These are phyloP conservation scores for Podaxis sp. DNA, from an alignment of 768 basidiomycete genomes.

Conservation along the genomic window DNA sequence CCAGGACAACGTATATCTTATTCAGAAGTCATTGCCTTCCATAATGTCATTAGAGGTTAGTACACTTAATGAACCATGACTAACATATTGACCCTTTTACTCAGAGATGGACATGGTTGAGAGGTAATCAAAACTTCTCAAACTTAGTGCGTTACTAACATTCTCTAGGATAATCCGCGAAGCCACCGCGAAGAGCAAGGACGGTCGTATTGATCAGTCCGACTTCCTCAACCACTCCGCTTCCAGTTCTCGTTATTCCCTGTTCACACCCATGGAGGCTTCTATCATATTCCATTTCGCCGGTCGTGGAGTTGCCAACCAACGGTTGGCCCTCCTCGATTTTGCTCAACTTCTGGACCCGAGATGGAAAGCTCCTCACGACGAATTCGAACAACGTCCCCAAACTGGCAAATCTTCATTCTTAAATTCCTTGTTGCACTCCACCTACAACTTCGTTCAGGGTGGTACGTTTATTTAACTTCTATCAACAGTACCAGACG, in stretches of 20 bases:
- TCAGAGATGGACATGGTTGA: constrained; percentile 97
- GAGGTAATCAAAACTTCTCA: constrained; percentile 43
- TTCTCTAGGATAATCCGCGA: constrained; percentile 76
- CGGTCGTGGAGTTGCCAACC: constrained; percentile 67
- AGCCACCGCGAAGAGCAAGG: constrained; percentile 86
- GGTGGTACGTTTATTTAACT: constrained; percentile 54
- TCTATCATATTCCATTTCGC: constrained; percentile 98
- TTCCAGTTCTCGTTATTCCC: constrained; percentile 84
- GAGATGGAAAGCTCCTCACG: constrained; percentile 76
- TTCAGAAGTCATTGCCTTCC: constrained; percentile 95
- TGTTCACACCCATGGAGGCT: constrained; percentile 99
- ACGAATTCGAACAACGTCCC: constrained; percentile 39
- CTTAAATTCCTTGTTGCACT: constrained; percentile 60
- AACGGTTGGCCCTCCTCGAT: constrained; percentile 81
- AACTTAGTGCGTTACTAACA: not conserved
- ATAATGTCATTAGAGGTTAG: constrained; percentile 91
- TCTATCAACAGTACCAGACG: not conserved
- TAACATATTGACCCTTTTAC: constrained; percentile 11
- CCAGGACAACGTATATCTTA: constrained; percentile 92
- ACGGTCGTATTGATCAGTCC: constrained; percentile 93
- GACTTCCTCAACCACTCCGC: constrained; percentile 93
- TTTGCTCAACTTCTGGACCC: constrained; percentile 94
- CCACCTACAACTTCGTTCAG: constrained; percentile 82
- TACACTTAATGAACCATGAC: constrained; percentile 13
- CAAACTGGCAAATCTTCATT: constrained; percentile 38